These are phyloP conservation scores for Quercus tomentella DNA, from an alignment of 331 rosid species.

Conservation along the genomic window DNA sequence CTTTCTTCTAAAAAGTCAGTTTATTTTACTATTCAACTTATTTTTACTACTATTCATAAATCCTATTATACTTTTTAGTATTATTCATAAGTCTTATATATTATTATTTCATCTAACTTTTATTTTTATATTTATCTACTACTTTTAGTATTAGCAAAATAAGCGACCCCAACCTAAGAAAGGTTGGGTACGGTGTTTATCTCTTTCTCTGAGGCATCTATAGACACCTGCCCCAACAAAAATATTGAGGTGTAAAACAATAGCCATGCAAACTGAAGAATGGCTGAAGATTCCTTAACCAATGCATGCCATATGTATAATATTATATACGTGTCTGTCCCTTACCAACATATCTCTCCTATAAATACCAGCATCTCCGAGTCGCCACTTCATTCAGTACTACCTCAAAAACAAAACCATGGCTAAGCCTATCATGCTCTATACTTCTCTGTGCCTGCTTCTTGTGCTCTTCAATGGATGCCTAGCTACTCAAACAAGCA, in stretches of 20 bases:
- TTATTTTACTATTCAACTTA: too few relatives aligned
- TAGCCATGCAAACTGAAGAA: conserved; percentile 53
- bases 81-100: too few relatives aligned
- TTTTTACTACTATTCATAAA: fast-evolving
- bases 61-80: fast-evolving
- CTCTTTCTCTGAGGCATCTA: background rate
- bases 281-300: conserved; percentile 28
- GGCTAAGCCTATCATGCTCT: conserved; percentile 35
- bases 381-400: conserved; percentile 37
- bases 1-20: fast-evolving
- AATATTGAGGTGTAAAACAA: conserved; percentile 43
- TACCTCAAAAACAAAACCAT: conserved; percentile 22
- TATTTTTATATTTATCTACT: too few relatives aligned
- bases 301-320: too few relatives aligned
- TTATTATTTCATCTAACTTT: too few relatives aligned
- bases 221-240: conserved; percentile 22
- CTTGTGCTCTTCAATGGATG: conserved; percentile 37
- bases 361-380: conserved; percentile 26
- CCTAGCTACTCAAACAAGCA: conserved; percentile 15
- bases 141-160: too few relatives aligned
- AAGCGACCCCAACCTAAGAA: too few relatives aligned
- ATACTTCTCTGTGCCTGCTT: conserved; percentile 33
- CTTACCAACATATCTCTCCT: background rate
- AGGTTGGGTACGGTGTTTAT: too few relatives aligned
- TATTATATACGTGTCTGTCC: conserved; percentile 32